Percentiles rank a stretch among this genome's conserved stretches.
These are phyloP conservation scores for Cercophora newfieldiana DNA, from an alignment of 495 filamentous ascomycete genomes.

Conservation along the genomic window DNA sequence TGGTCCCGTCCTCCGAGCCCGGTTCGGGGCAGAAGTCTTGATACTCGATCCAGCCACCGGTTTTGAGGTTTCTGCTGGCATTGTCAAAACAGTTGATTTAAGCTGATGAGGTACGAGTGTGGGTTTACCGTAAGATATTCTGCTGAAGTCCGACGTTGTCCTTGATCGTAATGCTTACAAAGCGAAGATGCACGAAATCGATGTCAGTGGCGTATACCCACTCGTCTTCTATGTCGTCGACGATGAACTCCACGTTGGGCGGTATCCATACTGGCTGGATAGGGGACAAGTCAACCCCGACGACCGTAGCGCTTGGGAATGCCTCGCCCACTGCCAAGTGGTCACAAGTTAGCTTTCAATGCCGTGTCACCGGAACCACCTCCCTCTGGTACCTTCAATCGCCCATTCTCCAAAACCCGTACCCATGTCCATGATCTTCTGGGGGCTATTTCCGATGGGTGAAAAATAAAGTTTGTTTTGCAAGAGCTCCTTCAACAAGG, in stretches of 20 bases:
- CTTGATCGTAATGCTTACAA: constrained; percentile 46
- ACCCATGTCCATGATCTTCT: constrained; percentile 67
- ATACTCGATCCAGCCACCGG: constrained; percentile 64
- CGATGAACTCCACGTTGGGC: constrained; percentile 56
- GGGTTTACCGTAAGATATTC: constrained; percentile 33
- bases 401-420: constrained; percentile 65
- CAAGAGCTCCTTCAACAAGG: constrained; percentile 57
- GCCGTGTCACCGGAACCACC: constrained; percentile 22
- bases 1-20: constrained; percentile 53
- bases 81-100: background rate
- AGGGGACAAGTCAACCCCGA: constrained; percentile 65
- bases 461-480: constrained; percentile 60
- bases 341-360: background rate
- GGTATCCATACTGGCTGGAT: constrained; percentile 61
- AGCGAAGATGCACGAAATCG: constrained; percentile 54
- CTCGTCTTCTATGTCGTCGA: constrained; percentile 60
- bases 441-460: constrained; percentile 55
- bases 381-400: constrained; percentile 61
- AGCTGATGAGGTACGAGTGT: background rate
- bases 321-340: constrained; percentile 49
- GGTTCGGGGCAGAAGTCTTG: constrained; percentile 56
- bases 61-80: constrained; percentile 55
- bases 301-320: constrained; percentile 54
- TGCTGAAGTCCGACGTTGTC: constrained; percentile 43
- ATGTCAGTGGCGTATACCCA: constrained; percentile 54